phyloP scores from a whole-genome alignment of 140 eudicot species.

The Bidens hawaiensis region DNA sequence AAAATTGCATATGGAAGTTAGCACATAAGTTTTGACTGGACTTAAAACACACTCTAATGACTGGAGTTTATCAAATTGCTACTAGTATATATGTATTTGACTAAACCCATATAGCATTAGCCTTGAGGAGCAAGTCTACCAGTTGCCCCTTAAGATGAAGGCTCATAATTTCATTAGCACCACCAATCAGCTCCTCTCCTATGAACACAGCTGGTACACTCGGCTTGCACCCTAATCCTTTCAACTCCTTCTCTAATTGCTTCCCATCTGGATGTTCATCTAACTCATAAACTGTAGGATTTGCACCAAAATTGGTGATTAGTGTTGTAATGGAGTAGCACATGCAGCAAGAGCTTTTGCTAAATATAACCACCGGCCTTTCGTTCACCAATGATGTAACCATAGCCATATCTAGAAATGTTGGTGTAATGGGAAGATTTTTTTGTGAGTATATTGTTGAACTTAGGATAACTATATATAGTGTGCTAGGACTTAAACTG shows the following conservation, averaged over 20 bases:
- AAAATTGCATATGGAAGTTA: constrained; percentile 15
- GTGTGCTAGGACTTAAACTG: constrained; percentile 18
- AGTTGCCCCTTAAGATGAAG: constrained; percentile 47
- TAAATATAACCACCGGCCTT: constrained; percentile 43
- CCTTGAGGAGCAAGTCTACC: constrained; percentile 30
- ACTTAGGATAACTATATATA: constrained; percentile 25
- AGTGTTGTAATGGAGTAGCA: constrained; percentile 31
- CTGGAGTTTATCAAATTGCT: constrained; percentile 16
- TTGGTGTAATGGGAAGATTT: constrained; percentile 8
- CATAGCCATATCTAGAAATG: constrained; percentile 35
- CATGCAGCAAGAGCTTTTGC: constrained; percentile 43
- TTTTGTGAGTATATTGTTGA: constrained; percentile 21
- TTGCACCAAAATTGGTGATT: constrained; percentile 31
- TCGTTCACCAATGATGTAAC: constrained; percentile 29
- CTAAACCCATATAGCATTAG: constrained; percentile 53
- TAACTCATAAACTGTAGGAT: constrained; percentile 34
- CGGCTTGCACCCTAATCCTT: constrained; percentile 25
- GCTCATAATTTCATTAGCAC: constrained; percentile 42
- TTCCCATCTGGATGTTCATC: constrained; percentile 35
- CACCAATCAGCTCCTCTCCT: constrained; percentile 45
- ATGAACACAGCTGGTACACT: constrained; percentile 44
- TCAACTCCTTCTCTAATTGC: constrained; percentile 32
- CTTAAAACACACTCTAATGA: constrained; percentile 5
- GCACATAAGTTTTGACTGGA: constrained; percentile 7
- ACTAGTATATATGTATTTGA: constrained; percentile 3